These are phyloP conservation scores for Avena atlantica DNA, from an alignment of 176 grass and related monocot species.

Conservation along the genomic window DNA sequence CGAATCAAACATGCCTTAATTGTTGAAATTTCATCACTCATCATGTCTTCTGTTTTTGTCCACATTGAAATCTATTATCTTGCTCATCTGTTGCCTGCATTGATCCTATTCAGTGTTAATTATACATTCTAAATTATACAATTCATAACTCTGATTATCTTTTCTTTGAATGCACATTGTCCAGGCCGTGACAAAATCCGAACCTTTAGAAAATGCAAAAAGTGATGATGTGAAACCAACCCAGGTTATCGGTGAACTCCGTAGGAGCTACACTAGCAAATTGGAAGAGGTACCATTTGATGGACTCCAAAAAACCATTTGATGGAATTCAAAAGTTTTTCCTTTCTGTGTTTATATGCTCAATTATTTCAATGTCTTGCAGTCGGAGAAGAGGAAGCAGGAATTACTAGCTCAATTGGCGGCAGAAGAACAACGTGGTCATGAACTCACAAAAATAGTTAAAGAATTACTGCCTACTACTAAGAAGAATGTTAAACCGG, in stretches of 20 bases:
- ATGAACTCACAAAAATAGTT: slow-evolving; percentile 92
- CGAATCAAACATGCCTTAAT: too few species aligned
- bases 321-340: slow-evolving; percentile 1
- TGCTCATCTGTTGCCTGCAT: neutral
- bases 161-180: slow-evolving; percentile 24
- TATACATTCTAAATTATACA: neutral
- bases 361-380: slow-evolving; percentile 42
- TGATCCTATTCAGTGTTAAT: neutral
- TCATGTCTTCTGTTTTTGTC: neutral
- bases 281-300: slow-evolving; percentile 77
- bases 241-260: slow-evolving; percentile 84
- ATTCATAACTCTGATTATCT: neutral
- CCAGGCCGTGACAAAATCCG: slow-evolving; percentile 66
- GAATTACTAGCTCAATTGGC: slow-evolving; percentile 88
- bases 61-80: neutral
- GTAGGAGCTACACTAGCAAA: slow-evolving; percentile 88
- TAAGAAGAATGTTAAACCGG: slow-evolving; percentile 56
- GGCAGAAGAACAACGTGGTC: slow-evolving; percentile 84
- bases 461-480: slow-evolving; percentile 82
- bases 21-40: neutral
- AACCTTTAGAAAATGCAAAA: slow-evolving; percentile 52
- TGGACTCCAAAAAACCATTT: neutral
- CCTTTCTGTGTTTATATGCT: neutral
- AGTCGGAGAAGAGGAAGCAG: slow-evolving; percentile 93
- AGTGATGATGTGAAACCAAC: slow-evolving; percentile 61